Conservation (phyloP, 768 basidiomycete species). For the Lentinula lateritia region DNA sequence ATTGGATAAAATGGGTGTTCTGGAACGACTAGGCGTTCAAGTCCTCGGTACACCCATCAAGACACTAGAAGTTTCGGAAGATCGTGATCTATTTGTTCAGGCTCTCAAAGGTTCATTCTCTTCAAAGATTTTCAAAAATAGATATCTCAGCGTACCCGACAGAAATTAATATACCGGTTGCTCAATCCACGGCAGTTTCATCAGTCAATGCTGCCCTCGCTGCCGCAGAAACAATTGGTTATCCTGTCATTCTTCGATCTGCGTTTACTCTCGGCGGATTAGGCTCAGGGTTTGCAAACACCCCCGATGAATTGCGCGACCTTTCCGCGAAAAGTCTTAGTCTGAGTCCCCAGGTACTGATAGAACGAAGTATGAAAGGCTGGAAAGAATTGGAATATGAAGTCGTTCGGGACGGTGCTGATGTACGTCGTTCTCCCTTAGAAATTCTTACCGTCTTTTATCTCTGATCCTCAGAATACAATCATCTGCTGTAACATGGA, state of each 20-base stretch:
- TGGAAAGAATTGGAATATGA: conserved; percentile 99
- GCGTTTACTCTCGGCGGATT: conserved; percentile 98
- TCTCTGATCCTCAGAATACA: conserved; percentile 61
- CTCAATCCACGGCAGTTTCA: conserved; percentile 95
- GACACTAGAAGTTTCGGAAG: conserved; percentile 95
- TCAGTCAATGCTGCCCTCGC: conserved; percentile 87
- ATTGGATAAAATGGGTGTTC: conserved; percentile 93
- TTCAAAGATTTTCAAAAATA: not conserved
- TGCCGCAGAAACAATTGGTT: conserved; percentile 89
- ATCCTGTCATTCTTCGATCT: conserved; percentile 94
- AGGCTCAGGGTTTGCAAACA: conserved; percentile 95
- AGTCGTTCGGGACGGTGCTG: conserved; percentile 95
- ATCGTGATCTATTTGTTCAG: conserved; percentile 92
- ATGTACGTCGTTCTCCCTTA: conserved; percentile 49
- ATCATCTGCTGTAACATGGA: conserved; percentile 99
- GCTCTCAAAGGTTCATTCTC: conserved; percentile 79
- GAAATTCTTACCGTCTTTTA: conserved; percentile 11
- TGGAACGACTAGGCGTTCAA: conserved; percentile 87
- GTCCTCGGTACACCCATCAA: conserved; percentile 94
- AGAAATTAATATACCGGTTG: conserved; percentile 97
- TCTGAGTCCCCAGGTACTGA: conserved; percentile 91
- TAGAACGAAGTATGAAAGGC: conserved; percentile 97
- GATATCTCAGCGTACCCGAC: not conserved
- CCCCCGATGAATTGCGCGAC: conserved; percentile 92
- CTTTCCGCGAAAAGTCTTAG: conserved; percentile 87